Percentiles rank a stretch among this genome's conserved stretches.
Evolutionary conservation across 2,329 filamentous ascomycete genomes (phyloP).

Genomic region (Coniella lustricola): DNA sequence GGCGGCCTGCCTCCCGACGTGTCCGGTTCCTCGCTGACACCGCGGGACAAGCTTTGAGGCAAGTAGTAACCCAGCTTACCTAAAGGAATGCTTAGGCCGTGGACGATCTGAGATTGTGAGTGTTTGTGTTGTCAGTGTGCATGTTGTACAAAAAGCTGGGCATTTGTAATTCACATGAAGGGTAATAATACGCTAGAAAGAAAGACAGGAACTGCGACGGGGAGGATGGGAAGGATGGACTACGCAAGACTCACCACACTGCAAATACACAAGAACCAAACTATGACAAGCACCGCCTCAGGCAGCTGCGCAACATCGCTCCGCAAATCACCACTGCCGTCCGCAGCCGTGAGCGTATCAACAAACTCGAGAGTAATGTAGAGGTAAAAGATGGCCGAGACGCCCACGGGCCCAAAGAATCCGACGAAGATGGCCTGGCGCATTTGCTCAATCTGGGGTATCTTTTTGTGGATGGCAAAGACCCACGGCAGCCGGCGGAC

Average conservation of each 20-base stretch:
- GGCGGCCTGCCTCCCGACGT: conserved; percentile 14
- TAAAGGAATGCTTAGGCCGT: conserved; percentile 74
- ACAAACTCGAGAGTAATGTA: conserved; percentile 77
- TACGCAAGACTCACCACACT: conserved; percentile 58
- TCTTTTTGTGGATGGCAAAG: conserved; percentile 63
- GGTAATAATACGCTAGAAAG: neutral
- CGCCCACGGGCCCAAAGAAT: conserved; percentile 89
- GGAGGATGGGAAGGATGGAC: neutral
- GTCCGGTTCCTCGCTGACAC: conserved; percentile 21
- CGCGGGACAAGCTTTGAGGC: conserved; percentile 54
- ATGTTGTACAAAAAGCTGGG: no score
- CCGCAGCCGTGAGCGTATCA: conserved; percentile 29
- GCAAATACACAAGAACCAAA: conserved; percentile 82
- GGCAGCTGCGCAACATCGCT: conserved; percentile 58
- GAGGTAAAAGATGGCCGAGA: conserved; percentile 86
- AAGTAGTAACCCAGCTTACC: conserved; percentile 59
- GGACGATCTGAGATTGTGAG: conserved; percentile 50
- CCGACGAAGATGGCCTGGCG: conserved; percentile 79
- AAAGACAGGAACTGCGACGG: neutral
- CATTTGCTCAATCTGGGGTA: conserved; percentile 69
- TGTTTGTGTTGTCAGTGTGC: neutral
- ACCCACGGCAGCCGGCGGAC: conserved; percentile 73
- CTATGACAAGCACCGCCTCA: conserved; percentile 62
- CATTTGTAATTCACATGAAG: no score
- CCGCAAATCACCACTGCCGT: conserved; percentile 52